Percentiles rank a stretch among this genome's conserved stretches.
Evolutionary conservation across 352 stramenopile genomes (phyloP).

Genomic region (Globisporangium alternatum): DNA sequence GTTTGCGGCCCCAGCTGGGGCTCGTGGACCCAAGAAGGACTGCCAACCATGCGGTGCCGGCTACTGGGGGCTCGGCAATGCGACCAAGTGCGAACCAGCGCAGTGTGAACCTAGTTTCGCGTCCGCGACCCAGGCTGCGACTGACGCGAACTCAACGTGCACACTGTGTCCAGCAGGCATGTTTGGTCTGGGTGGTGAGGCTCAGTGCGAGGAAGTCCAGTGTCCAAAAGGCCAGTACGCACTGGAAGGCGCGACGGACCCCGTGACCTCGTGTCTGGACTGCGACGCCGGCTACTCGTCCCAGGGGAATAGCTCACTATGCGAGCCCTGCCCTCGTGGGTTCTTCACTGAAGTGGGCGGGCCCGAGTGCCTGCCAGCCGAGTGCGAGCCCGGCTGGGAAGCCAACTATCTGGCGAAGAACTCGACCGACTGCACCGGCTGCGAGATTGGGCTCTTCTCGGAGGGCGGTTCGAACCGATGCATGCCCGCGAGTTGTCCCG

Average conservation of each 20-base stretch:
- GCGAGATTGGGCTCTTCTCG: slow-evolving; percentile 39
- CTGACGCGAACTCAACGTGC: slow-evolving; percentile 31
- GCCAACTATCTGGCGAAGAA: slow-evolving; percentile 35
- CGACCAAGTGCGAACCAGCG: slow-evolving; percentile 22
- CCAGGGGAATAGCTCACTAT: slow-evolving; percentile 32
- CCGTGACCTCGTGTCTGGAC: slow-evolving; percentile 23
- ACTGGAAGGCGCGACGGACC: slow-evolving; percentile 25
- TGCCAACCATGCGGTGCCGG: slow-evolving; percentile 36
- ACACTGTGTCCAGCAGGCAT: slow-evolving; percentile 26
- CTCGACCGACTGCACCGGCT: slow-evolving; percentile 41
- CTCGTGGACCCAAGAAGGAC: slow-evolving; percentile 31
- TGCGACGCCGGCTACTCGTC: slow-evolving; percentile 36
- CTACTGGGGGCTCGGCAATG: slow-evolving; percentile 32
- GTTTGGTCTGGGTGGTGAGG: slow-evolving; percentile 29
- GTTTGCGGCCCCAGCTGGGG: slow-evolving; percentile 23
- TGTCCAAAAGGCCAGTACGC: slow-evolving; percentile 29
- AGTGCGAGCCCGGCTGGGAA: slow-evolving; percentile 38
- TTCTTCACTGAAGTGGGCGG: slow-evolving; percentile 26
- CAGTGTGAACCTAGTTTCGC: slow-evolving; percentile 28
- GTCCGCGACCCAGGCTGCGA: slow-evolving; percentile 21
- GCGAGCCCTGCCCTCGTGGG: slow-evolving; percentile 28
- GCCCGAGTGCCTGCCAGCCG: slow-evolving; percentile 23
- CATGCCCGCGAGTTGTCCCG: slow-evolving; percentile 31
- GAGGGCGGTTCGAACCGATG: slow-evolving; percentile 31
- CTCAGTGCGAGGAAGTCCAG: slow-evolving; percentile 32